phyloP scores from a whole-genome alignment of 2,329 filamentous ascomycete species.

The Fusarium camptoceras region DNA sequence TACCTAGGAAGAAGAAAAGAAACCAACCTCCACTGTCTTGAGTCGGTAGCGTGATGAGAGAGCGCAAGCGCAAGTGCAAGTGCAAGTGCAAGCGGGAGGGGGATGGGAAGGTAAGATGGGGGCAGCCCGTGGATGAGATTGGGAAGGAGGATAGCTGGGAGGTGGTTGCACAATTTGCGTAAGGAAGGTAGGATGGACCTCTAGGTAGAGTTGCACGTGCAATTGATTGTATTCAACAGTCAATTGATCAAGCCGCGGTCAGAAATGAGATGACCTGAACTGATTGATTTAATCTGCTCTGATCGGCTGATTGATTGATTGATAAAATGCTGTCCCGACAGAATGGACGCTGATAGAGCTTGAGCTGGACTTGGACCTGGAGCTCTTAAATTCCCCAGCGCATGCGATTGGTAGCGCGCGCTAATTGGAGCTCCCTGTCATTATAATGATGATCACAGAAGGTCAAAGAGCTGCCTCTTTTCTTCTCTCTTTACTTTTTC shows the following conservation, averaged over 20 bases:
- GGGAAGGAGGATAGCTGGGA: conserved; percentile 33
- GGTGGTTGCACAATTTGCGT: conserved; percentile 36
- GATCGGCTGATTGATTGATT: not conserved
- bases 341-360: conserved; percentile 32
- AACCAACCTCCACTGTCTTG: conserved; percentile 8
- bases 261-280: not conserved
- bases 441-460: conserved; percentile 26
- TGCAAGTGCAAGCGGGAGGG: not conserved
- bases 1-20: conserved; percentile 18
- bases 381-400: conserved; percentile 17
- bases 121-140: conserved; percentile 19
- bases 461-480: conserved; percentile 11
- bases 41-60: conserved; percentile 24
- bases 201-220: conserved; percentile 34
- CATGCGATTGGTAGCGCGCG: conserved; percentile 33
- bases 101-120: conserved; percentile 30
- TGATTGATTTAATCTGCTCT: not conserved
- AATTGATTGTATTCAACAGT: conserved; percentile 11
- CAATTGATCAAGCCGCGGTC: conserved; percentile 22
- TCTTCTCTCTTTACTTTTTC: conserved; percentile 12
- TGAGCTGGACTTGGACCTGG: not conserved
- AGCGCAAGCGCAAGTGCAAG: not conserved
- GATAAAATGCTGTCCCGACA: conserved; percentile 32
- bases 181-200: not conserved
- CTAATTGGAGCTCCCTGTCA: conserved; percentile 33